These are phyloP conservation scores for Margaritispora aquatica DNA, from an alignment of 495 filamentous ascomycete genomes.

Conservation along the genomic window DNA sequence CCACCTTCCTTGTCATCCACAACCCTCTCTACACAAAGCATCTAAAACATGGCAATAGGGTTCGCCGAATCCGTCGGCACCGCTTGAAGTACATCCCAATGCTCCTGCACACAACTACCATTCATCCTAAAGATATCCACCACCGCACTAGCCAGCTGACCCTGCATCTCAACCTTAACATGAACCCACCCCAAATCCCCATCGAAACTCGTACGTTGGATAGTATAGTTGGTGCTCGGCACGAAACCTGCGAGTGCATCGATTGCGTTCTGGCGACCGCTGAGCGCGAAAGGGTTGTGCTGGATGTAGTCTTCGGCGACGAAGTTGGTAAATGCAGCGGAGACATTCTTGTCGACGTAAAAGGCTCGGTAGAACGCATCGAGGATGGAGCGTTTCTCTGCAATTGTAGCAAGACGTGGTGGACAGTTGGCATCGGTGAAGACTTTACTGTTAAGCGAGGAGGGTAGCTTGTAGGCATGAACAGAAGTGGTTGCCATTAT, in stretches of 20 bases:
- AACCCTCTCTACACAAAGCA: no score
- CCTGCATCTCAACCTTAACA: not conserved
- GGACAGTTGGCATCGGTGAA: not conserved
- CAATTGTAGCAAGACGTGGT: not conserved
- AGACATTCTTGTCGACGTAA: slow-evolving; percentile 3
- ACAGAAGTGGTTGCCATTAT: no score
- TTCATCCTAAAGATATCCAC: slow-evolving; percentile 8
- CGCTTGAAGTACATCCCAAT: slow-evolving; percentile 9
- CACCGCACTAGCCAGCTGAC: not conserved
- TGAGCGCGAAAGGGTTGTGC: slow-evolving; percentile 12
- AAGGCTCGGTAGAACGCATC: not conserved
- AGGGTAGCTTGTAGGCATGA: no score
- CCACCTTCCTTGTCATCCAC: not conserved
- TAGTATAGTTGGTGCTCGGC: not conserved
- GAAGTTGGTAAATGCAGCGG: not conserved
- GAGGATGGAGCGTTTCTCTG: not conserved
- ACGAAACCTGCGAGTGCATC: not conserved
- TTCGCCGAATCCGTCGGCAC: not conserved
- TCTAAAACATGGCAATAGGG: not conserved
- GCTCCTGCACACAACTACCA: slow-evolving; percentile 9
- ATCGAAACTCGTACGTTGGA: not conserved
- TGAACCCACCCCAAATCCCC: not conserved
- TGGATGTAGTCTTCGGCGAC: slow-evolving; percentile 10
- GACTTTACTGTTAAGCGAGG: no score
- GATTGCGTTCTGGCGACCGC: slow-evolving; percentile 13